Evolutionary conservation across 2,329 filamentous ascomycete genomes (phyloP).

Genomic region (Lachnellula arida): DNA sequence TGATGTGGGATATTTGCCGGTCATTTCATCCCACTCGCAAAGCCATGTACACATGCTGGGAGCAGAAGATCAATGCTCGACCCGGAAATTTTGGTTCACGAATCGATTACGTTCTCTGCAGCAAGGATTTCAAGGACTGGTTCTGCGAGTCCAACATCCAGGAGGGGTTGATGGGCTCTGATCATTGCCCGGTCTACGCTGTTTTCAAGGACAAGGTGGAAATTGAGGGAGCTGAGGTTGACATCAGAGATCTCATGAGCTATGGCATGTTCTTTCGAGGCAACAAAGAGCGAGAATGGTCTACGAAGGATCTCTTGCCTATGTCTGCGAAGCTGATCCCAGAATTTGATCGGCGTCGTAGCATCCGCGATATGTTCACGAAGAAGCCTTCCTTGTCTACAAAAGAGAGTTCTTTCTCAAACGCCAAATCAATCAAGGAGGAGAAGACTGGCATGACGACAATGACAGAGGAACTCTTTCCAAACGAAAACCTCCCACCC

Average conservation of each 20-base stretch:
- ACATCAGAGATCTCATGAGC: conserved; percentile 73
- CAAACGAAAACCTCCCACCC: background rate
- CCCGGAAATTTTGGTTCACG: conserved; percentile 89
- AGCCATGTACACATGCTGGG: conserved; percentile 98
- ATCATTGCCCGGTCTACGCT: conserved; percentile 92
- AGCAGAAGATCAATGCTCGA: conserved; percentile 90
- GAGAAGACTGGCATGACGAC: background rate
- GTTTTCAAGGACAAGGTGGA: conserved; percentile 60
- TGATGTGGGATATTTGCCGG: conserved; percentile 80
- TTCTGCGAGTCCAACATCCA: conserved; percentile 81
- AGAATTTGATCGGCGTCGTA: conserved; percentile 80
- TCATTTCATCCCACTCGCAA: conserved; percentile 71
- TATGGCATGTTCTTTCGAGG: conserved; percentile 70
- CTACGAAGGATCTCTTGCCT: conserved; percentile 60
- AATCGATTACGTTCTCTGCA: conserved; percentile 92
- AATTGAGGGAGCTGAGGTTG: conserved; percentile 42
- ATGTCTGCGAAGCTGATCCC: conserved; percentile 79
- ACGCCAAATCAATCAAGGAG: background rate
- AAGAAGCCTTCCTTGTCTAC: conserved; percentile 40
- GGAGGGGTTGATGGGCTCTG: conserved; percentile 88
- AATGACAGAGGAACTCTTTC: background rate
- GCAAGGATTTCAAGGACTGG: conserved; percentile 72
- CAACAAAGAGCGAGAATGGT: conserved; percentile 61
- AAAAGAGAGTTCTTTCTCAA: conserved; percentile 7
- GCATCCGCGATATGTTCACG: conserved; percentile 89